Percentiles rank a stretch among this genome's conserved stretches.
Conservation (phyloP, 2,329 filamentous ascomycete species). For the Diaporthe destruens region DNA sequence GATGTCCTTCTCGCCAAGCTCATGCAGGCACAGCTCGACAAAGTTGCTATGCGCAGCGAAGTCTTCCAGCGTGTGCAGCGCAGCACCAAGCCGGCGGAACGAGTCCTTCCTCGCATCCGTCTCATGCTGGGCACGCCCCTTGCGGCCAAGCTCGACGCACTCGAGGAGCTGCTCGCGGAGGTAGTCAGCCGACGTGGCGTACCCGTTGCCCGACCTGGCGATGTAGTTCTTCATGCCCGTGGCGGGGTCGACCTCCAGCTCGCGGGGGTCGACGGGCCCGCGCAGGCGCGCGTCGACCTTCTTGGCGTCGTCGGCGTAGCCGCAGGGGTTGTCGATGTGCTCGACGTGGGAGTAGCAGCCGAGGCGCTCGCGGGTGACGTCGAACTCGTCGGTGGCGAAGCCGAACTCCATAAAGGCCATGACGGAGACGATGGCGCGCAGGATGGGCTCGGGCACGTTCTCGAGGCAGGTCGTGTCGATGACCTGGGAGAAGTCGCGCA, state of each 20-base stretch:
- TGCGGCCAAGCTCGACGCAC: constrained; percentile 47
- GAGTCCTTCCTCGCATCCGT: constrained; percentile 45
- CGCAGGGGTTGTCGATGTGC: constrained; percentile 64
- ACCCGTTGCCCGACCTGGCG: constrained; percentile 47
- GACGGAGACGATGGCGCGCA: constrained; percentile 66
- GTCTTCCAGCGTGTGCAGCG: constrained; percentile 65
- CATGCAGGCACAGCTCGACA: constrained; percentile 63
- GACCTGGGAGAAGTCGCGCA: constrained; percentile 65
- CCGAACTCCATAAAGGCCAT: constrained; percentile 68
- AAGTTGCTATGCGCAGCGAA: constrained; percentile 69
- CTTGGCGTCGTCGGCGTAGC: constrained; percentile 48
- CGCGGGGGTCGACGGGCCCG: constrained; percentile 47
- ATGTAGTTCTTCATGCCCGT: constrained; percentile 53
- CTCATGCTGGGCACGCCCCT: constrained; percentile 43
- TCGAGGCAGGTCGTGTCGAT: constrained; percentile 67
- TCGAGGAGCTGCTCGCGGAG: constrained; percentile 46
- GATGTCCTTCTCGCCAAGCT: constrained; percentile 63
- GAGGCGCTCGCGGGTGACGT: constrained; percentile 65
- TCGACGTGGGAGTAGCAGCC: constrained; percentile 64
- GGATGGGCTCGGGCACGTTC: constrained; percentile 64
- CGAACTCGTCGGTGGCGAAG: constrained; percentile 68
- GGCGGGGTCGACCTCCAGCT: constrained; percentile 48
- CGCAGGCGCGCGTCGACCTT: constrained; percentile 48
- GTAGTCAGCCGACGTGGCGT: constrained; percentile 49
- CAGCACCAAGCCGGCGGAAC: constrained; percentile 58